Base-by-base conservation (phyloP, 2,329 filamentous ascomycete species). In the Colletotrichum sp. region DNA sequence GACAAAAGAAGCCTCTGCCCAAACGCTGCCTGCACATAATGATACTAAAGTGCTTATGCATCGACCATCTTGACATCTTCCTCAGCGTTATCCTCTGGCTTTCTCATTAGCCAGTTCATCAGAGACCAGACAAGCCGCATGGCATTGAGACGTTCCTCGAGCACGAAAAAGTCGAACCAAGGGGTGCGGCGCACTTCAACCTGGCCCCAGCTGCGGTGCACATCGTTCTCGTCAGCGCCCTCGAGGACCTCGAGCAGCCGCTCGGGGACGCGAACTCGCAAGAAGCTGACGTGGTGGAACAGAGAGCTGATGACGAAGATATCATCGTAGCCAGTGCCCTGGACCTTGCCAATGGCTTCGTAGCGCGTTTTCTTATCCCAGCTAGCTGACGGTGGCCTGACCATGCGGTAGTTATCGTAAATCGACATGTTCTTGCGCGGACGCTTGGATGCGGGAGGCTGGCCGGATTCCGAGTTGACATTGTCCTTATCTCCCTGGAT, bases 341-440 rank as follows among this genome's bases (percentile, higher is more conserved):
- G 79, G 13, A 82, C 81, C 77, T 88, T 89, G 7, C 92, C 92
- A 73, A 93, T 90, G 26, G 91, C 87, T 76, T 86, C 82, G 80
- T 93, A 93, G 38, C 87, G 85, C 34, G 89, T 87, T 83, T 92
- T 92, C 74, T 85, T 86, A 79, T 93, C 92, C 92, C 92, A 93
- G 26, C 87, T 89, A 8, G 87, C 84, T 12, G 89, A 83, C 0
- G 92, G 92, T 10, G 89, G 90, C 3, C 90, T 87, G 60, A 93
- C 86, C 87, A 91, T 92, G 72, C 92, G 88, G 82, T 93, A 93
- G 78, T 87, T 90, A 80, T 93, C 92, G 80, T 93, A 93, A 63
- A 92, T 87, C 76, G 87, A 88, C 81, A 90, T 83, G 67, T 87
- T 90, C 81, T 90, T 91, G 75, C 90, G 88, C 48, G 88, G 82